Percentiles rank a stretch among this genome's conserved stretches.
Evolutionary conservation across 306 rosid genomes (phyloP).

Genomic region (Cucurbita maxima): DNA sequence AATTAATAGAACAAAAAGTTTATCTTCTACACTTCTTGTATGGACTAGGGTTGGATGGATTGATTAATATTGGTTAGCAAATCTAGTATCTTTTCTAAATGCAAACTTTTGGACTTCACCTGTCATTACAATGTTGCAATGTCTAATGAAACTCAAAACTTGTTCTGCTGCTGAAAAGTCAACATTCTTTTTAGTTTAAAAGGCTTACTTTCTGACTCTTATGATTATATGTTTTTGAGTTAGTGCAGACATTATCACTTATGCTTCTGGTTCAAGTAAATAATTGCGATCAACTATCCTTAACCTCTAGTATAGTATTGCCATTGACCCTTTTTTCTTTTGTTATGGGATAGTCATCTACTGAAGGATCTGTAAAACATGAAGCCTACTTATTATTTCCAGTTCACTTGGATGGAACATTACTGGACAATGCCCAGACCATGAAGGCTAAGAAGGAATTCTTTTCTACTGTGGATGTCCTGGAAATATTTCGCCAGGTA

Average conservation of each 20-base stretch:
- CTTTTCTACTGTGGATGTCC: slow-evolving; percentile 80
- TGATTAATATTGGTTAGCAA: no score
- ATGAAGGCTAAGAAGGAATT: slow-evolving; percentile 80
- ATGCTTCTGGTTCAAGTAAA: neutral
- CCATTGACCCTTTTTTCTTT: slow-evolving; percentile 3
- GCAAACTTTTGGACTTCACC: neutral
- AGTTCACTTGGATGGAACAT: slow-evolving; percentile 96
- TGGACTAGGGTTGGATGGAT: neutral
- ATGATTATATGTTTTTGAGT: neutral
- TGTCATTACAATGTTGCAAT: neutral
- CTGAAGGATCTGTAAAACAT: slow-evolving; percentile 73
- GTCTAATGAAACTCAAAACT: neutral
- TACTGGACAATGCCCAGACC: slow-evolving; percentile 76
- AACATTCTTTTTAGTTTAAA: neutral
- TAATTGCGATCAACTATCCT: neutral
- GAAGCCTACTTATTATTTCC: slow-evolving; percentile 97
- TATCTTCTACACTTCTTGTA: neutral
- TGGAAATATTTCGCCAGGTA: slow-evolving; percentile 87
- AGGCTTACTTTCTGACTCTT: neutral
- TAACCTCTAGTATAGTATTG: neutral
- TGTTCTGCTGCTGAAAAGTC: neutral
- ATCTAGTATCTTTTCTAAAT: neutral
- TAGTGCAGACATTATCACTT: neutral
- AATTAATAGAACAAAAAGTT: neutral
- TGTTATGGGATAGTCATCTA: slow-evolving; percentile 44